Evolutionary conservation across 1,139 yeast species (phyloP), one percentile per base, ranked within the genome.

Genomic region (Meyerozyma elateridarum): DNA sequence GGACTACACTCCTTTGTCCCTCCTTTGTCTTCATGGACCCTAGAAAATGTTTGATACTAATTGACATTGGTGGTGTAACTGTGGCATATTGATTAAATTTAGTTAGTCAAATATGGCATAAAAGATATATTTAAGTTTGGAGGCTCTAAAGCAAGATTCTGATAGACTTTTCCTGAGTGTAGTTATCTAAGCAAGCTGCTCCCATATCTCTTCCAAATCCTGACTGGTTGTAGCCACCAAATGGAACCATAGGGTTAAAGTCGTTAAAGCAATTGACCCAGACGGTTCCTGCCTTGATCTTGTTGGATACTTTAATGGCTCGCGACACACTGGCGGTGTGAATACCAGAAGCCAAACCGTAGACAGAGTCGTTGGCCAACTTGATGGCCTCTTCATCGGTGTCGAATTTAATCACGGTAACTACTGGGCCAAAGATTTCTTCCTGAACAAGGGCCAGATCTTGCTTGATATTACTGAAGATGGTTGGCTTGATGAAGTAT

Each of bases 341-440:
- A 36, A 85, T 69, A 56, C 93, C 89, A 36, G 94, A 88, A 51
- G 91, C 94, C 51, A 85, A 74, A 52, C 95, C 95, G 57, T 81
- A 85, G 40, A 72, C 75, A 30, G 85, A 67, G 58, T 77, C 76
- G 61, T 85, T 84, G 38, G 94, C 93, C 53, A 71, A 61, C 35
- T 59, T 64, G 44, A 85, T 58, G 33, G 75, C 89, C 48, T 85
- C 91, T 35, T 82, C 91, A 42, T 71, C 67, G 37, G 83, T 73
- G 56, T 68, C 70, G 68, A 85, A 85, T 67, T 80, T 82, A 56
- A 81, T 62, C 40, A 83, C 70, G 35, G 85, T 73, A 41, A 83
- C 82, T 43, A 85, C 91, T 29, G 95, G 95, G 36, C 95, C 95
- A 43, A 85, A 85, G 56, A 85, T 84, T 66, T 85, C 95, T 56